These are phyloP conservation scores for Mycena vulgaris DNA, from an alignment of 768 basidiomycete species.

Conservation along the genomic window DNA sequence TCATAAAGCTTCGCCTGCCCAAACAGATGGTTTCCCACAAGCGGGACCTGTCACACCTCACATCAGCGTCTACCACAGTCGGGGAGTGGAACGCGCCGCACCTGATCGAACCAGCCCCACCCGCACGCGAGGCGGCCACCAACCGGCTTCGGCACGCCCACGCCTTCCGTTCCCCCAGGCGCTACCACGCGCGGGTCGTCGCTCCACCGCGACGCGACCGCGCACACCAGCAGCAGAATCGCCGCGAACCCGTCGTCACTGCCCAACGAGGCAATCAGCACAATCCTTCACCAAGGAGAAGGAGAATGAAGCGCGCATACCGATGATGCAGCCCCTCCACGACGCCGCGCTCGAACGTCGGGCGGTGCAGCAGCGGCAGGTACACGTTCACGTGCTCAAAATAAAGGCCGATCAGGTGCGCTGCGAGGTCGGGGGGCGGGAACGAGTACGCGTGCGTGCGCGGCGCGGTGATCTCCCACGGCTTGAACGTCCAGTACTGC, in stretches of 20 bases:
- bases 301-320: neutral
- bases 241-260: slow-evolving; percentile 67
- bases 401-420: slow-evolving; percentile 71
- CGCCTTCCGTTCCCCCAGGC: slow-evolving; percentile 4
- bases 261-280: neutral
- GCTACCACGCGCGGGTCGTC: slow-evolving; percentile 68
- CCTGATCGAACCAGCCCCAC: slow-evolving; percentile 81
- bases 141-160: neutral
- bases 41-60: slow-evolving; percentile 51
- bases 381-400: slow-evolving; percentile 71
- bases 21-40: slow-evolving; percentile 74
- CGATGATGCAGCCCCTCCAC: slow-evolving; percentile 63
- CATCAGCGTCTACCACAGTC: neutral
- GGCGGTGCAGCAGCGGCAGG: slow-evolving; percentile 81
- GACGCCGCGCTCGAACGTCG: slow-evolving; percentile 71
- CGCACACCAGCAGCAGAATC: slow-evolving; percentile 79
- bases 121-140: slow-evolving; percentile 60
- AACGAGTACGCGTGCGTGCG: slow-evolving; percentile 53
- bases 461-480: slow-evolving; percentile 24
- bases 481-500: slow-evolving; percentile 16
- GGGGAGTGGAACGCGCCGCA: slow-evolving; percentile 38
- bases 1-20: slow-evolving; percentile 80
- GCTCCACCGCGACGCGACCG: slow-evolving; percentile 72
- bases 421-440: slow-evolving; percentile 67
- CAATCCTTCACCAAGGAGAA: neutral